Evolutionary conservation across 2,329 filamentous ascomycete species (phyloP), one percentile per base, ranked within the genome.

Genomic region (Diaporthe aspalathi): DNA sequence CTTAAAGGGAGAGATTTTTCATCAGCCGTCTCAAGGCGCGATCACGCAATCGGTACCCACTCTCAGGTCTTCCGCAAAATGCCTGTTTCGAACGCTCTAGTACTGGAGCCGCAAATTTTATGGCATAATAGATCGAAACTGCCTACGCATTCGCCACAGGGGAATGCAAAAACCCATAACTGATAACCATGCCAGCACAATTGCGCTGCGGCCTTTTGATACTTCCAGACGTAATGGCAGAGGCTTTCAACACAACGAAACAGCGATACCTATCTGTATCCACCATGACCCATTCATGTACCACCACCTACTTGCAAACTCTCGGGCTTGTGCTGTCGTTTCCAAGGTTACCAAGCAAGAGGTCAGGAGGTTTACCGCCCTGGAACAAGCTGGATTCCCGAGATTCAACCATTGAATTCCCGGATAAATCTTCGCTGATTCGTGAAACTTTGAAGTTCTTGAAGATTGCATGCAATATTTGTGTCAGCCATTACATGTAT

Each of bases 41-140:
- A 45, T 56, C 65, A 67, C 65, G 65, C 65, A 67, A 67, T 67
- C 14, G 50, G 27, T 53, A 54, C 38, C 65, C 65, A 67, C 65
- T 56, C 14, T 67, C 6, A 67, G 17, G 17, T 47, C 16, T 53
- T 53, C 35, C 17, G 2, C 27, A 27, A 1, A n/a, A 43, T 17
- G 27, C 45, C 62, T 66, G 45, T 66, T 22, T 54, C 56, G 35
- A 22, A 29, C 14, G 24, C 35, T 32, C 38, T 47, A 56, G 49
- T 22, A 14, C 50, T 56, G 38, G 38, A 24, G 65, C 65, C 43
- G 50, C 50, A 67, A 56, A 56, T 45, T 17, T 54, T 56, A 56
- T 67, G 35, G 65, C 2, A 67, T 56, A 56, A 56, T 56, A 56
- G 27, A 54, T 45, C 20, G n/a, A n/a, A n/a, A n/a, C n/a, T n/a